Evolutionary conservation across 2,329 filamentous ascomycete genomes (phyloP).

Genomic region (Penicillium sp.): DNA sequence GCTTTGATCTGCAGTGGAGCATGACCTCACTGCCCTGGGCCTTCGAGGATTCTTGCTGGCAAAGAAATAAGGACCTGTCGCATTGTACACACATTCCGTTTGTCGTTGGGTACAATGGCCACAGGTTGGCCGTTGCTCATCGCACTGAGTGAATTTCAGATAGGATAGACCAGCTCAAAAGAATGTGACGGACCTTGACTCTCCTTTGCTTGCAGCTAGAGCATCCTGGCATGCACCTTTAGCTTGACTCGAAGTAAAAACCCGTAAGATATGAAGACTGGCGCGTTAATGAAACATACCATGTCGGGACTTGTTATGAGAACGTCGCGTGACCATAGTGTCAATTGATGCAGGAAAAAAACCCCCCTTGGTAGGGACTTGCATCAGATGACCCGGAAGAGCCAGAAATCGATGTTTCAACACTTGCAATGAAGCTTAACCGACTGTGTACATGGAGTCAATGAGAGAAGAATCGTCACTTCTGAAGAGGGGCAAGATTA

Average conservation of each 20-base stretch:
- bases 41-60: background rate
- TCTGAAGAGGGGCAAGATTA: background rate
- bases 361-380: background rate
- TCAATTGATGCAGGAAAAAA: background rate
- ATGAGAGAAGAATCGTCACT: background rate
- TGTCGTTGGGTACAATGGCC: conserved; percentile 19
- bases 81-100: conserved; percentile 20
- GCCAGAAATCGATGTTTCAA: too few relatives aligned
- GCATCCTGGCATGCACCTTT: conserved; percentile 14
- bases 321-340: conserved; percentile 19
- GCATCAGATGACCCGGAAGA: background rate
- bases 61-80: conserved; percentile 17
- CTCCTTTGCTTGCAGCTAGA: conserved; percentile 24
- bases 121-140: conserved; percentile 23
- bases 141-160: conserved; percentile 16
- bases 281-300: background rate
- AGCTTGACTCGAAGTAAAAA: background rate
- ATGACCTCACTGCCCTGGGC: too few relatives aligned
- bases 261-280: background rate
- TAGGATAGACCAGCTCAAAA: background rate
- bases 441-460: too few relatives aligned
- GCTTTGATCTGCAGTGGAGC: background rate
- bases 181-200: conserved; percentile 21
- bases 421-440: background rate
- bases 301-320: conserved; percentile 26